These are phyloP conservation scores for Dendrocalamus latiflorus DNA, from an alignment of 202 grass and related monocot genomes.

Conservation along the genomic window DNA sequence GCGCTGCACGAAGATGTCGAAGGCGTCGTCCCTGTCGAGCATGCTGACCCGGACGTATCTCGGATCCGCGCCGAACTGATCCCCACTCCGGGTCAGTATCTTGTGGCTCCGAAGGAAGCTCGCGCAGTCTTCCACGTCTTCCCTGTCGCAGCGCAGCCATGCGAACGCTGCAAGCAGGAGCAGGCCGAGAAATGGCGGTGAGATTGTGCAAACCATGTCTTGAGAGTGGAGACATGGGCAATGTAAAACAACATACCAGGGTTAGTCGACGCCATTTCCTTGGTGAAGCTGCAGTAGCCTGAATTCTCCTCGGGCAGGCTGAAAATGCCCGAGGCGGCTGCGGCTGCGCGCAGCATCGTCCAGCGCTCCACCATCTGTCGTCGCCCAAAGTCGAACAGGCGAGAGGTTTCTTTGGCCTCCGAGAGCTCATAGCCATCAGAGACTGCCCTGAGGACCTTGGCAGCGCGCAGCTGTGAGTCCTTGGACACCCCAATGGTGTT, in stretches of 20 bases:
- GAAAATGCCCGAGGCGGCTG: conserved; percentile 50
- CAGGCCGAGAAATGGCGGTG: background rate
- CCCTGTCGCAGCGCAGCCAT: conserved; percentile 66
- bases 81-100: conserved; percentile 72
- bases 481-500: conserved; percentile 94
- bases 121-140: conserved; percentile 57
- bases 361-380: conserved; percentile 61
- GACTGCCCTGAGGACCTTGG: conserved; percentile 65
- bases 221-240: background rate
- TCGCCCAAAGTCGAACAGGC: conserved; percentile 66
- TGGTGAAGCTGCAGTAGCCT: conserved; percentile 49
- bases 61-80: conserved; percentile 55
- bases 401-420: background rate
- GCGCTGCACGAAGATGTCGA: conserved; percentile 60
- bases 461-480: conserved; percentile 82
- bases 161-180: conserved; percentile 61
- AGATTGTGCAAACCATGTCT: background rate
- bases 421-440: conserved; percentile 63
- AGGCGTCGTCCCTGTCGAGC: conserved; percentile 83
- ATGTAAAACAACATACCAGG: conserved; percentile 33
- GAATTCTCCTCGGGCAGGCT: conserved; percentile 52
- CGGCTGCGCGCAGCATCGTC: conserved; percentile 59
- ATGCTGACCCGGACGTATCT: conserved; percentile 83
- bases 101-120: conserved; percentile 51
- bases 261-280: conserved; percentile 38